Evolutionary conservation across 1,284 basidiomycete species (phyloP).

Genomic region (Trametes versicolor): DNA sequence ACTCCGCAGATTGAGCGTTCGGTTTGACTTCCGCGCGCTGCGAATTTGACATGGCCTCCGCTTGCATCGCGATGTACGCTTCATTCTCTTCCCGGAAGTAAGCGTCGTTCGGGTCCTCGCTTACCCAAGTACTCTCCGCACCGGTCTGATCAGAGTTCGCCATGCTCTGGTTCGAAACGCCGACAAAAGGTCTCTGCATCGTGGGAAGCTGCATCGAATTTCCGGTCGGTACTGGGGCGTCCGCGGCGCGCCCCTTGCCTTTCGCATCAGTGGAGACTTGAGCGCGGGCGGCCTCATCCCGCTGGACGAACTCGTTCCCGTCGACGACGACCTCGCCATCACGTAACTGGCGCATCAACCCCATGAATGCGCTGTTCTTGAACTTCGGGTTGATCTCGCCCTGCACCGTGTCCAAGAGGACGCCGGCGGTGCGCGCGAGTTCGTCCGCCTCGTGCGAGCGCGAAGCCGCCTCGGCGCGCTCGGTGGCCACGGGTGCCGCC

Average conservation of each 20-base stretch:
- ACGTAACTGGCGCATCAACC: slow-evolving; percentile 86
- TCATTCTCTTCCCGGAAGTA: slow-evolving; percentile 80
- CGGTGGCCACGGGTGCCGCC: slow-evolving; percentile 30
- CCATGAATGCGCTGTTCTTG: slow-evolving; percentile 88
- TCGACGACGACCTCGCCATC: slow-evolving; percentile 88
- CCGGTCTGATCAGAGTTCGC: slow-evolving; percentile 11
- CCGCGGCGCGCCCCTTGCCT: slow-evolving; percentile 70
- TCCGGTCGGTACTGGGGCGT: slow-evolving; percentile 21
- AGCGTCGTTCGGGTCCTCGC: slow-evolving; percentile 62
- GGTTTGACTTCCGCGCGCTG: slow-evolving; percentile 7
- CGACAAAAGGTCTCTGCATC: slow-evolving; percentile 18
- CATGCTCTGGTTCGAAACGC: slow-evolving; percentile 11
- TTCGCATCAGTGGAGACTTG: slow-evolving; percentile 57
- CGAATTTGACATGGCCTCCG: not conserved
- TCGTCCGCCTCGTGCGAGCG: slow-evolving; percentile 59
- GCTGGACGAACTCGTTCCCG: slow-evolving; percentile 81
- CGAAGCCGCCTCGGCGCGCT: slow-evolving; percentile 31
- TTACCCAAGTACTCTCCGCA: slow-evolving; percentile 35
- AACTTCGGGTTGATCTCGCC: slow-evolving; percentile 88
- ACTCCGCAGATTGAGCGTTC: slow-evolving; percentile 49
- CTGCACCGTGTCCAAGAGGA: slow-evolving; percentile 75
- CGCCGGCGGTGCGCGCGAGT: slow-evolving; percentile 78
- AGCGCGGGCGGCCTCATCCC: slow-evolving; percentile 43
- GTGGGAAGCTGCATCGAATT: slow-evolving; percentile 23
- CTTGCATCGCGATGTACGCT: slow-evolving; percentile 57